Percentiles rank a stretch among this genome's conserved stretches.
Conservation (phyloP, 2,329 filamentous ascomycete species). For the Fusarium pseudocircinatum region DNA sequence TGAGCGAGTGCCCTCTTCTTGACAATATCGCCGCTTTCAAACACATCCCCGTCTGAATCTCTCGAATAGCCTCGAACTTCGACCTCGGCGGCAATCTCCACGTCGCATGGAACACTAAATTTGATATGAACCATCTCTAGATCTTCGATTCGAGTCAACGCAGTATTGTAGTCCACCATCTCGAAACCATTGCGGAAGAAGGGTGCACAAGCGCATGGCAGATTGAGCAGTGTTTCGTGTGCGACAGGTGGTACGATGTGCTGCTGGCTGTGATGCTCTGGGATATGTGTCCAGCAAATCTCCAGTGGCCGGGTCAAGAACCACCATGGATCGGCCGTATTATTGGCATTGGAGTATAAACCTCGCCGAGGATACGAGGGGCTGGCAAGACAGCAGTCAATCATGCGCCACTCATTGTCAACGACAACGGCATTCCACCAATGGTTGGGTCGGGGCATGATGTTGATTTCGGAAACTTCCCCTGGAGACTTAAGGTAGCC, state of each 20-base stretch:
- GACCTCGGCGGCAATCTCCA: constrained; percentile 92
- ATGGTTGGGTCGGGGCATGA: constrained; percentile 89
- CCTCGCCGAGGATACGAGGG: constrained; percentile 86
- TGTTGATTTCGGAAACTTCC: constrained; percentile 81
- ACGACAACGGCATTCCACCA: constrained; percentile 97
- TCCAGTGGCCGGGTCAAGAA: constrained; percentile 91
- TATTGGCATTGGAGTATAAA: constrained; percentile 78
- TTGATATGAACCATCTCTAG: constrained; percentile 93
- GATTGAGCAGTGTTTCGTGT: constrained; percentile 83
- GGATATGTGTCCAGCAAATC: constrained; percentile 95
- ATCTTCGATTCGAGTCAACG: constrained; percentile 84
- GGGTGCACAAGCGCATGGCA: constrained; percentile 85
- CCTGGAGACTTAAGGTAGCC: constrained; percentile 93
- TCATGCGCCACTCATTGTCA: constrained; percentile 94
- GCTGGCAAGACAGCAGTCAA: constrained; percentile 92
- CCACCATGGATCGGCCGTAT: constrained; percentile 86
- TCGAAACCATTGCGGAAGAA: constrained; percentile 86
- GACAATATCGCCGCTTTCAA: constrained; percentile 88
- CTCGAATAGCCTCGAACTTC: constrained; percentile 83
- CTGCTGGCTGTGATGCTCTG: constrained; percentile 86
- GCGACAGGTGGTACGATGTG: constrained; percentile 91
- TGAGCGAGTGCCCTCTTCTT: constrained; percentile 90
- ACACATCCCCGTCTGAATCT: constrained; percentile 89
- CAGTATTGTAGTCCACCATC: constrained; percentile 91
- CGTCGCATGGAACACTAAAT: constrained; percentile 85